Evolutionary conservation across 2,329 filamentous ascomycete genomes (phyloP).

Genomic region (Claviceps pazoutovae): DNA sequence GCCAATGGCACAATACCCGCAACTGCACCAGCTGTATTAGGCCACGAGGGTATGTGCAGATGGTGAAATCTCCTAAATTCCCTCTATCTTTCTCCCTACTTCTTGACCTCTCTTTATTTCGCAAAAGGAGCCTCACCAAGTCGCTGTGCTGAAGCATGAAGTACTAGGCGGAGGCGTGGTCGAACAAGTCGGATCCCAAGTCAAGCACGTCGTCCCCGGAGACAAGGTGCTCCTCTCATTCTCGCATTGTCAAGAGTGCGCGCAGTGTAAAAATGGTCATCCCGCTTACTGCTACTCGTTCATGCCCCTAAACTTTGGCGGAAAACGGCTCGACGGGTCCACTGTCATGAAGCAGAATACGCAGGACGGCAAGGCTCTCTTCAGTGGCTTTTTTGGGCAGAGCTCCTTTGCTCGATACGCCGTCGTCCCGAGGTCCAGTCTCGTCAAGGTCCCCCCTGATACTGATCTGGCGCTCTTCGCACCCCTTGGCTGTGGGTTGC

Average conservation of each 20-base stretch:
- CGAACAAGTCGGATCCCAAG: background rate
- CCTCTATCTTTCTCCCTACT: background rate
- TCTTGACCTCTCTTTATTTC: too few species aligned
- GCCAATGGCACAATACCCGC: background rate
- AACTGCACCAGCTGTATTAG: background rate
- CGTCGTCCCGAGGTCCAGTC: slow-evolving; percentile 14
- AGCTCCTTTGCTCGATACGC: slow-evolving; percentile 19
- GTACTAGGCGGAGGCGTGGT: background rate
- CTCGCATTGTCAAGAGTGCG: background rate
- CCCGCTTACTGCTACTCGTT: slow-evolving; percentile 1
- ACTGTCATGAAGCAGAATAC: background rate
- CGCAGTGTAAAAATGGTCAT: background rate
- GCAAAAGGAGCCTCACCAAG: background rate
- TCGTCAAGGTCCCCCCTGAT: slow-evolving; percentile 14
- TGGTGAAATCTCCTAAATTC: too few species aligned
- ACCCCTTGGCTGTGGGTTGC: slow-evolving; percentile 21
- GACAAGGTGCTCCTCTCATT: slow-evolving; percentile 1
- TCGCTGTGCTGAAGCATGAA: background rate
- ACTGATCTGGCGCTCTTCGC: slow-evolving; percentile 18
- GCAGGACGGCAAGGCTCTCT: background rate
- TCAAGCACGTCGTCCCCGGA: background rate
- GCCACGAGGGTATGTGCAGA: background rate
- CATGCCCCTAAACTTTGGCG: background rate
- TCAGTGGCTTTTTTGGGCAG: slow-evolving; percentile 20
- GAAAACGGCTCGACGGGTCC: background rate